Base-by-base conservation (phyloP, 257 asterid genomes). In the Solanum pinnatisectum region DNA sequence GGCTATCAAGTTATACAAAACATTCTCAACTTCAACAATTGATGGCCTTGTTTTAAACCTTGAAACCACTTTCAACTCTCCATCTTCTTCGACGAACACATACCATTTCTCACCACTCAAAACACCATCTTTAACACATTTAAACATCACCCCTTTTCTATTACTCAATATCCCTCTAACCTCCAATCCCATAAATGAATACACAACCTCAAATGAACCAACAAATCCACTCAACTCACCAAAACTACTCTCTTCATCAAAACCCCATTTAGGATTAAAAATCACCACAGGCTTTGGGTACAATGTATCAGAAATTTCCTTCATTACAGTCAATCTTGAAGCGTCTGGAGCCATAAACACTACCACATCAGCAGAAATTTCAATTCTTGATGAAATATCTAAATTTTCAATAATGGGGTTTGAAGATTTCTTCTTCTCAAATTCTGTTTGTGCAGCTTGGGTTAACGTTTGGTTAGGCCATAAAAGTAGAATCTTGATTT, bases 131-230 rank as follows among this genome's bases (percentile, higher is more conserved):
- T 85, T 92, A 32, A 90, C 98, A 90, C 93, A 93, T 91, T 91
- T 97, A 52, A 96, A 94, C 68, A 96, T 87, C 90, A 93, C 95
- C 35, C 98, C 98, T 90, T 94, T 96, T 92, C 95, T 93, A 91
- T 91, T 94, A 39, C 93, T 91, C 78, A 91, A 90, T 70, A 95
- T 88, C 87, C 98, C 98, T 91, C 93, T 93, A 46, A 95, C 98
- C 87, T 95, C 98, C 94, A 96, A 92, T 10, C 99, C 99, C 91
- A 91, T 92, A 85, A 95, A 96, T 39, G 98, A 95, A 91, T 94
- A 95, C 84, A 96, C 94, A 39, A 93, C 98, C 25, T 96, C 98
- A 84, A 95, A 96, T 36, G 96, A 95, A 30, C 95, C 93, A 87
- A 94, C 93, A 87, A 96, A 95, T 27, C 92, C 89, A 65, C 94